Base-by-base conservation (phyloP, 192 early-diverging fungal genomes). In the Helicostylum pulchrum region DNA sequence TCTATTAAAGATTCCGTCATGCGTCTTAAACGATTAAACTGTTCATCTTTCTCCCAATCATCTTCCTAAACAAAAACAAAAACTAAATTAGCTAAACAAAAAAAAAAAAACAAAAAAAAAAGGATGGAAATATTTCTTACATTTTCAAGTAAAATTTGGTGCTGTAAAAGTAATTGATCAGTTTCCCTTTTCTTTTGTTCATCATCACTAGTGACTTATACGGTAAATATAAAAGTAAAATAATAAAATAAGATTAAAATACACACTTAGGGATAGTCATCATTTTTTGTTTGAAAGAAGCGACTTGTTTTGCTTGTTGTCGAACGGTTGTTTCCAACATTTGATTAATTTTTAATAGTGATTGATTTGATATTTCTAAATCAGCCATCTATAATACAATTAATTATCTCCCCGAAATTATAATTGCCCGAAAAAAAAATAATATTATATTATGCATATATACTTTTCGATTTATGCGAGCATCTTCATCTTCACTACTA, bases 351-450 rank as follows among this genome's bases (percentile, higher is more conserved):
- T 71, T 71, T 8, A 80, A 56, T 10, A 85, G 55, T 30, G 78
- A 80, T 20, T 77, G 59, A 23, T 82, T 85, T 3, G 83, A 82
- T 19, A 85, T 82, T 62, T 85, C 83, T 43, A 84, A 73, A 71
- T 84, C 81, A 26, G 64, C 70, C 67, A 82, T 79, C 74, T 80
- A 39, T 39, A 9, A 6, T 3, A 39, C 9, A 10, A 9, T 39
- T 39, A 39, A 39, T 39, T 39, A 39, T 39, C 34, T n/a, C 36
- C 36, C 36, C 36, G 36, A 39, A 39, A 9, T 9, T 39, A 39
- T 39, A 39, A 39, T 39, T 39, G 36, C 36, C 36, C 36, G 36
- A 39, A 39, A 39, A 39, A 39, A 36, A 36, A 36, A n/a, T n/a
- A 36, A 36, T 36, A 36, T 5, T 36, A 7, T 7, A 36, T 5